Conservation (phyloP, 2,329 filamentous ascomycete genomes). For the Helminthosporium solani region DNA sequence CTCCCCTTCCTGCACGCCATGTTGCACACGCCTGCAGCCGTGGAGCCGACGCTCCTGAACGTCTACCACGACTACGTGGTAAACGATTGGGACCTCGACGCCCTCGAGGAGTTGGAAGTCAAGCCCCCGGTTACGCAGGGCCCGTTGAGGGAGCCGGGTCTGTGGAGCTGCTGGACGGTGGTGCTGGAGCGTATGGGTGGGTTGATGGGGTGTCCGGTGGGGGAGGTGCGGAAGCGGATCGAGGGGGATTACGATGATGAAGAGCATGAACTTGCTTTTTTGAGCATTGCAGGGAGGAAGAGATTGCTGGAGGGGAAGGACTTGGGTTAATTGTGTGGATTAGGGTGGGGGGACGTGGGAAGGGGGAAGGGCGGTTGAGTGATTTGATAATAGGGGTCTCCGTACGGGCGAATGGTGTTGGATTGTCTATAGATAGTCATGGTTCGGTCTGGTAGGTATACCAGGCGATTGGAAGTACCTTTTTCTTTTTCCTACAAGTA, state of each 20-base stretch:
- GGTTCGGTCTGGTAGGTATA: no score
- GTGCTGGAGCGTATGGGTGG: constrained; percentile 30
- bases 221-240: constrained; percentile 21
- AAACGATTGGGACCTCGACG: constrained; percentile 29
- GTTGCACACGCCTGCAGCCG: constrained; percentile 14
- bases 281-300: constrained; percentile 28
- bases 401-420: no score
- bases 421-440: no score
- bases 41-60: constrained; percentile 25
- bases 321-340: constrained; percentile 6
- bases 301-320: constrained; percentile 24
- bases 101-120: constrained; percentile 18
- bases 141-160: constrained; percentile 15
- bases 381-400: no score
- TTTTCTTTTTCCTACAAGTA: no score
- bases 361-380: no score
- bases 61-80: constrained; percentile 30
- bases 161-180: constrained; percentile 23
- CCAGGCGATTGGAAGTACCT: no score
- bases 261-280: constrained; percentile 24
- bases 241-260: constrained; percentile 17
- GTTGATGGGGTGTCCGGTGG: constrained; percentile 15
- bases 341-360: no score
- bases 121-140: constrained; percentile 31
- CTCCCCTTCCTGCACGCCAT: constrained; percentile 27